Base-by-base conservation (phyloP, 2,329 filamentous ascomycete species). In the Beauveria pseudobassiana region DNA sequence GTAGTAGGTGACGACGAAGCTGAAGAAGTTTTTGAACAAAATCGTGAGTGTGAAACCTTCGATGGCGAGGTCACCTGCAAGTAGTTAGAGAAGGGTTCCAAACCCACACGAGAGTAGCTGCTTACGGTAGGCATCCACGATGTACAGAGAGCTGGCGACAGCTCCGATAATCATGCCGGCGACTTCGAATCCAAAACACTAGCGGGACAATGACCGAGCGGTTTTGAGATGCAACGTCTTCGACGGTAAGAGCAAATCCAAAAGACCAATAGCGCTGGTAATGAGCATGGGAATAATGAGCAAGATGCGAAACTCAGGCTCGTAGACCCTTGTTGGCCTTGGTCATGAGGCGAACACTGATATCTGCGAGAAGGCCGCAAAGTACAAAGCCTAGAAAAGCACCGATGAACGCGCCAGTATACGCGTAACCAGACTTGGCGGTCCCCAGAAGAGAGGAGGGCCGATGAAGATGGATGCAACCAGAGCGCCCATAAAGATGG, bases 11-110 rank as follows among this genome's bases (percentile, higher is more conserved):
- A 97, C 78, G 7, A 86, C 85, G 69, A 96, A 97, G 65, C 87
- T 90, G 77, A 97, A 96, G 64, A 97, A 83, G 74, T 97, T 96
- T 76, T 97, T 97, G 80, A 97, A 96, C 59, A 96, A 87, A 65
- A 96, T 83, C 72, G 95, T 84, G 74, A 91, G 90, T 0, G 92
- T 96, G 72, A 96, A 96, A 7, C 87, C 90, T 75, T 97, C 93
- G 53, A 96, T 85, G 1, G 90, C 86, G 62, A 96, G 85, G 64
- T 93, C 87, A 8, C 87, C 88, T 90, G 59, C 4, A 8, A 5
- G 46, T 9, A 38, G 63, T 67, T 34, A 57, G 42, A 24, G 55
- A 42, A 51, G 2, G 3, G 9, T 54, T 16, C 10, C 48, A 28
- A 26, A 14, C 5, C 6, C 20, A 28, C 10, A 16, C 16, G 30